phyloP scores from a whole-genome alignment of 2,329 filamentous ascomycete genomes.

The Fusarium odoratissimum region DNA sequence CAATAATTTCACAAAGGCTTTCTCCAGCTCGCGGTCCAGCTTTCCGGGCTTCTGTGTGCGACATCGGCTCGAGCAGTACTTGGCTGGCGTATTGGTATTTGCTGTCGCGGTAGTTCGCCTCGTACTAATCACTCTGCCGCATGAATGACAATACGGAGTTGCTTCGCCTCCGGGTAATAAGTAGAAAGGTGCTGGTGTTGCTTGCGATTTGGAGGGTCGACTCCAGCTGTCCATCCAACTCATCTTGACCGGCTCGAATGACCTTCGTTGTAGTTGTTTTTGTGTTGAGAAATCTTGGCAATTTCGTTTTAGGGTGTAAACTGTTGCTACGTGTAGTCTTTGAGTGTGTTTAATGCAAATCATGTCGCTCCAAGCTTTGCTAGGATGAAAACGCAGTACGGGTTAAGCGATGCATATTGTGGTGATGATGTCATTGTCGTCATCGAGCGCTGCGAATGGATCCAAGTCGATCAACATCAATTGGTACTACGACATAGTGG shows the following conservation, averaged over 20 bases:
- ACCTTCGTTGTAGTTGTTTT: background rate
- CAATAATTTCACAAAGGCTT: conserved; percentile 56
- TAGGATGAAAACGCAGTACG: background rate
- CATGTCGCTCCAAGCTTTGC: background rate
- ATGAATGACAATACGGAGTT: conserved; percentile 67
- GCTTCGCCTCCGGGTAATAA: conserved; percentile 58
- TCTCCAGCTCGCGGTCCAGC: conserved; percentile 64
- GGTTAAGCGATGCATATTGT: background rate
- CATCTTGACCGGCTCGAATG: conserved; percentile 43
- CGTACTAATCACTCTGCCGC: conserved; percentile 64
- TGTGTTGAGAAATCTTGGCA: background rate
- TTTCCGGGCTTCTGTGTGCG: conserved; percentile 61
- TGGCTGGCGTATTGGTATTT: conserved; percentile 46
- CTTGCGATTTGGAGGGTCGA: conserved; percentile 53
- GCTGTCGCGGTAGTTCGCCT: conserved; percentile 46
- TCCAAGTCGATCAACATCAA: background rate
- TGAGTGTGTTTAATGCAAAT: background rate
- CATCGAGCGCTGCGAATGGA: conserved; percentile 1
- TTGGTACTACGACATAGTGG: too few species aligned
- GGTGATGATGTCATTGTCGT: conserved; percentile 35
- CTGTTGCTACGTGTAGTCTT: fast-evolving
- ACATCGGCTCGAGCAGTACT: conserved; percentile 69
- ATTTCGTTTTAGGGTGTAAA: fast-evolving
- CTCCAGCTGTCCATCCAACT: conserved; percentile 58
- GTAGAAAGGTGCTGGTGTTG: conserved; percentile 65